Evolutionary conservation across 345 rosid genomes (phyloP), one percentile per base, ranked within the genome.

Genomic region (Cardamine occulta): DNA sequence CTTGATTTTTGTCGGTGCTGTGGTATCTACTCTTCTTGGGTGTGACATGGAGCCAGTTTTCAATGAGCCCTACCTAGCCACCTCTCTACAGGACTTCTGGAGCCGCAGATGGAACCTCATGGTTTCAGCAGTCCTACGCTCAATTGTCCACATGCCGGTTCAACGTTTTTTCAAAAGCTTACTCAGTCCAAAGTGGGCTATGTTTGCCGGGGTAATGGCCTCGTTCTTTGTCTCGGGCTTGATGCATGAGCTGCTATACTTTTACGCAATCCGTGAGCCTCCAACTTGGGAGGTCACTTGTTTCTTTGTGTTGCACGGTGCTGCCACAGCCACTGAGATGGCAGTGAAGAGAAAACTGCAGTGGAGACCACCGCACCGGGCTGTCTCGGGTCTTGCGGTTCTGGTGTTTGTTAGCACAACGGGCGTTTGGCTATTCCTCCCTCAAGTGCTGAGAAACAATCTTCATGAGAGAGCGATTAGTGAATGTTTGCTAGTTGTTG

Each of bases 1-100:
- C 7, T 39, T 86, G 21, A 86, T 84, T 54, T 11, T 86, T 4
- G 49, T 78, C 4, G 35, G 40, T 1, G 86, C 84, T 0, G n/a
- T 55, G 37, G 88, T 86, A 0, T 88, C 86, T 64, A 78, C 77
- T 55, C 70, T 76, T 72, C 48, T 88, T 0, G 87, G 91, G 3
- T 68, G 78, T 53, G 89, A 87, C 69, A 74, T 88, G 13, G 91
- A 88, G 62, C 95, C 89, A 6, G 91, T 84, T 58, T 90, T 86
- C 75, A 74, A 86, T 37, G 89, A 86, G 72, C 96, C 91, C 0
- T 87, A 81, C 71, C 74, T 87, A 3, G 40, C 93, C 37, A 85
- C 95, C 47, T 88, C 95, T 3, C 73, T 93, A 0, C 98, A 93
- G 28, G 95, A 93, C 82, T 93, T 93, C 32, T 93, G 97, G 97